phyloP scores from a whole-genome alignment of 1,139 yeast genomes.

The Taphrina communis region DNA sequence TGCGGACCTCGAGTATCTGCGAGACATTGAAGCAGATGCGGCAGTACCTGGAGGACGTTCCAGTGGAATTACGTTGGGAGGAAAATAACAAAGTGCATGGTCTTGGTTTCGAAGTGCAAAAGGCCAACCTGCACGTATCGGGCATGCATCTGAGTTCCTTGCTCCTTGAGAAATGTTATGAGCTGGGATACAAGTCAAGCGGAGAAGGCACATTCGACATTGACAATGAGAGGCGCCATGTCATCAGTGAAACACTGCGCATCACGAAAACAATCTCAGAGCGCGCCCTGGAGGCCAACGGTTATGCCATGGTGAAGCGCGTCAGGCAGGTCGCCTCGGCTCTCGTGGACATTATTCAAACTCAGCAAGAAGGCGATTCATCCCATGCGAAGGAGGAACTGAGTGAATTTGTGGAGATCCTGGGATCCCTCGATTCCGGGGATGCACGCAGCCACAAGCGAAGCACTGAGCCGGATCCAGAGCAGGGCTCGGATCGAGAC shows the following conservation, averaged over 20 bases:
- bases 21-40: constrained; percentile 13
- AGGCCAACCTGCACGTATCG: constrained; percentile 11
- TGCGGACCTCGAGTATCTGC: constrained; percentile 1
- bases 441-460: constrained; percentile 1
- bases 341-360: constrained; percentile 16
- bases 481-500: not conserved
- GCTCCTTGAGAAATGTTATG: constrained; percentile 18
- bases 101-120: constrained; percentile 29
- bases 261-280: constrained; percentile 18
- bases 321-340: constrained; percentile 20
- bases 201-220: not conserved
- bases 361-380: constrained; percentile 11
- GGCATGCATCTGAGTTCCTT: constrained; percentile 21
- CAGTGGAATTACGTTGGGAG: constrained; percentile 14
- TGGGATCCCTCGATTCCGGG: constrained; percentile 5
- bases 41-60: constrained; percentile 4
- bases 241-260: constrained; percentile 18
- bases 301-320: constrained; percentile 12
- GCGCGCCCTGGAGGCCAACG: constrained; percentile 24
- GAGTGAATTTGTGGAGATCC: constrained; percentile 25
- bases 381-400: constrained; percentile 9
- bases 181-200: not conserved
- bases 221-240: constrained; percentile 16
- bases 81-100: constrained; percentile 28
- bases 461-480: not conserved